phyloP scores from a whole-genome alignment of 1,139 yeast genomes.

The Nakaseomyces sp. region DNA sequence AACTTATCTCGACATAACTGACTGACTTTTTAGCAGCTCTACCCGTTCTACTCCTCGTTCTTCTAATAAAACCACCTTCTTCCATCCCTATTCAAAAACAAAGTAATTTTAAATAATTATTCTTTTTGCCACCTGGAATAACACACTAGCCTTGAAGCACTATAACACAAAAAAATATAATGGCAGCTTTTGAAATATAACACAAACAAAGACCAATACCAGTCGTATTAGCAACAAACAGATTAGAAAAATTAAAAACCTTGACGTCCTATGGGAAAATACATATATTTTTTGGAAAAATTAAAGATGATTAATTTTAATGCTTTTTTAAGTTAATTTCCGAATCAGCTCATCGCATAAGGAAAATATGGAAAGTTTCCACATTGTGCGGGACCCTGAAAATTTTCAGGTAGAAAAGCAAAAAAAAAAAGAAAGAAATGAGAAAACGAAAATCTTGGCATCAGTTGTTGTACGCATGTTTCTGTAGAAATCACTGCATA shows the following conservation, averaged over 20 bases:
- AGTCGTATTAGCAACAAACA: no score
- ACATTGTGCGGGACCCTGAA: constrained; percentile 5
- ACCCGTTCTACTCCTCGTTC: constrained; percentile 16
- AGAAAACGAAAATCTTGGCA: background rate
- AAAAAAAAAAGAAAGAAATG: background rate
- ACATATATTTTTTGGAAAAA: no score
- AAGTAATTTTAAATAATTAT: no score
- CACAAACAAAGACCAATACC: no score
- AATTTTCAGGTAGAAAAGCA: background rate
- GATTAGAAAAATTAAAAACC: no score
- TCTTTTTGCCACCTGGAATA: no score
- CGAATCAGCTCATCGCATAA: no score
- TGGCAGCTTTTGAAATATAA: no score
- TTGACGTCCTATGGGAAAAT: no score
- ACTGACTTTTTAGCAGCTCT: constrained; percentile 15
- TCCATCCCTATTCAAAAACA: no score
- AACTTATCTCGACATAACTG: constrained; percentile 18
- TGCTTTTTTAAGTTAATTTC: no score
- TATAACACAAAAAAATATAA: background rate
- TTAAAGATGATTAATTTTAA: background rate
- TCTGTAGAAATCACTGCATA: background rate
- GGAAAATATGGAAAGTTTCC: no score
- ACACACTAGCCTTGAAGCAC: background rate
- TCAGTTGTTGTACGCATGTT: background rate
- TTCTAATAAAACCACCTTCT: constrained; percentile 28